Base-by-base conservation (phyloP, 768 basidiomycete species). In the Lentinula detonsa region DNA sequence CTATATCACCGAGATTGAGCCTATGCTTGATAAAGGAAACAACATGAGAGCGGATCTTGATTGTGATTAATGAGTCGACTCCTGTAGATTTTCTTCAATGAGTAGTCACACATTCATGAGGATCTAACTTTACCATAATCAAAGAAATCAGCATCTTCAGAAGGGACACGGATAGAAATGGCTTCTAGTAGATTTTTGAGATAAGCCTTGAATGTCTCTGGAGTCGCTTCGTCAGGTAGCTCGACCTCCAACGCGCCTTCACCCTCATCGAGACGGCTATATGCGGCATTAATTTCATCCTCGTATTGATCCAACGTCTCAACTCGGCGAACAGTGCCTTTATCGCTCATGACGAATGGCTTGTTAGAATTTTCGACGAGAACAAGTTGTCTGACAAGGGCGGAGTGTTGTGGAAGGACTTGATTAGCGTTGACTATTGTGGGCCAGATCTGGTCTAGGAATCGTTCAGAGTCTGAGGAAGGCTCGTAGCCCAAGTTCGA, bases 231-330 rank as follows among this genome's bases (percentile, higher is more conserved):
- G 5, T 51, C 50, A 34, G 34, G 50, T n/a, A 33, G 50, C 33
- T 13, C 31, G 15, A 51, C 50, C 2, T 51, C 50, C 4, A 51
- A 16, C 46, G 46, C 21, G 11, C 28, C 34, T 33, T 37, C 62
- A 28, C 60, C 61, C 10, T 62, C 50, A 21, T 61, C 62, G 37
- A 64, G 18, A 28, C 39, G 34, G n/a, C 60, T 63, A 61, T 66
- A 74, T 60, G 72, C 61, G 2, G 55, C 57, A 15, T 67, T 61
- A 40, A 74, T 71, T 50, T 74, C 70, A 1, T 63, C 6, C 18
- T 63, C 62, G 16, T 74, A 74, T n/a, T 40, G 60, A 1, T 62
- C 59, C 10, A 71, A 16, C 0, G 65, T 65, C 1, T 18, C 66
- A 40, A 69, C 68, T 34, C 61, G 59, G 35, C 60, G 63, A 10